phyloP scores from a whole-genome alignment of 1,139 yeast species.

The Yamadazyma aaseri region DNA sequence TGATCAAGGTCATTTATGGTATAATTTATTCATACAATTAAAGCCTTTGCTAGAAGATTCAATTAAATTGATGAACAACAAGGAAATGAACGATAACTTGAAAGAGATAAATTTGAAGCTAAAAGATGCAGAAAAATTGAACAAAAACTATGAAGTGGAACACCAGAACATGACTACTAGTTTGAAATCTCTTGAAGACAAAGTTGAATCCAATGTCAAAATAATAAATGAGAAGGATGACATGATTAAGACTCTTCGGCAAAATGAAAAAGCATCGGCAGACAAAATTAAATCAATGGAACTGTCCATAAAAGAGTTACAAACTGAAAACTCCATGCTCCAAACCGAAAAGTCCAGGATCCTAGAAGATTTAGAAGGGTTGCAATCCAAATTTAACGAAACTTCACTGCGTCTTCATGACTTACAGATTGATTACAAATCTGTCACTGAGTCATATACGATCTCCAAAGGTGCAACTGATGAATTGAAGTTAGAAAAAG shows the following conservation, averaged over 20 bases:
- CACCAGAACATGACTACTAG: conserved; percentile 45
- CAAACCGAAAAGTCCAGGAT: conserved; percentile 18
- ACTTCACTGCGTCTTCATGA: conserved; percentile 18
- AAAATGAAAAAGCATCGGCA: conserved; percentile 23
- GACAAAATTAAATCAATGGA: conserved; percentile 20
- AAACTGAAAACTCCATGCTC: conserved; percentile 17
- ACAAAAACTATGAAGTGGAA: conserved; percentile 44
- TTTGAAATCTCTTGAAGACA: conserved; percentile 52
- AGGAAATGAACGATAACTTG: conserved; percentile 52
- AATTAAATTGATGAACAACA: conserved; percentile 53
- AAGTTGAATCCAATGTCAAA: conserved; percentile 25
- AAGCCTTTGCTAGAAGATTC: conserved; percentile 78
- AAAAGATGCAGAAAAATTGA: conserved; percentile 43
- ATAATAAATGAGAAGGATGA: conserved; percentile 28
- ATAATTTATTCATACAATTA: conserved; percentile 64
- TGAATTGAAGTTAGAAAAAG: conserved; percentile 16
- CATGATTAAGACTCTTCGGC: conserved; percentile 23
- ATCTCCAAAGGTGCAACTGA: conserved; percentile 7
- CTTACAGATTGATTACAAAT: conserved; percentile 19
- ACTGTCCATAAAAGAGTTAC: conserved; percentile 15
- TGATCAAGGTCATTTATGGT: conserved; percentile 69
- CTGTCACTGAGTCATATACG: conserved; percentile 7
- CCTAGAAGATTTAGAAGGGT: conserved; percentile 14
- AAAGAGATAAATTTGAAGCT: conserved; percentile 35
- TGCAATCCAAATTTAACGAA: conserved; percentile 27